These are phyloP conservation scores for Yamadazyma sp. DNA, from an alignment of 805 yeast species.

Conservation along the genomic window DNA sequence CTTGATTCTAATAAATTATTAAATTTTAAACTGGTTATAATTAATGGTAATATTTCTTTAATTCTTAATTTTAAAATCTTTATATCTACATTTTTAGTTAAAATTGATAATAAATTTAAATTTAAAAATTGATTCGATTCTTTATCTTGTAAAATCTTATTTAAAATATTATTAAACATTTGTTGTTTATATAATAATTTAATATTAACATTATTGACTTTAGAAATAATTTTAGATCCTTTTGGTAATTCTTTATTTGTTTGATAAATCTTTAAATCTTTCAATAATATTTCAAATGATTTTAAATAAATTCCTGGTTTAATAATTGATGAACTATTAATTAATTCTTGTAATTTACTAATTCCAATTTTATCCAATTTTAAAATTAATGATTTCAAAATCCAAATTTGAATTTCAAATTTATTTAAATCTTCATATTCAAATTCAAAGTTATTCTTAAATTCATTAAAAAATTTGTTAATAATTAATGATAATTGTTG, in stretches of 20 bases:
- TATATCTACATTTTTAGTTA: constrained; percentile 66
- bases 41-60: constrained; percentile 62
- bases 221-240: constrained; percentile 32
- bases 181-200: constrained; percentile 78
- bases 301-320: constrained; percentile 34
- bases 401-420: constrained; percentile 66
- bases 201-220: constrained; percentile 54
- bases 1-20: constrained; percentile 57
- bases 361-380: constrained; percentile 45
- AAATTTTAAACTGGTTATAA: constrained; percentile 60
- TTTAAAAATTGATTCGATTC: constrained; percentile 39
- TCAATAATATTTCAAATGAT: constrained; percentile 60
- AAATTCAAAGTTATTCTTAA: background rate
- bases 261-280: constrained; percentile 53
- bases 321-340: constrained; percentile 13
- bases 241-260: constrained; percentile 41
- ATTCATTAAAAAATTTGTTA: constrained; percentile 36
- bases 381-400: constrained; percentile 65
- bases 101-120: constrained; percentile 62
- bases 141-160: constrained; percentile 43
- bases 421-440: constrained; percentile 14
- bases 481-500: constrained; percentile 52
- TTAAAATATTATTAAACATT: constrained; percentile 57
- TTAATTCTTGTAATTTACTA: constrained; percentile 17
- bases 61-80: constrained; percentile 65